phyloP scores from a whole-genome alignment of 768 basidiomycete species.

The Lactifluus pinguis region DNA sequence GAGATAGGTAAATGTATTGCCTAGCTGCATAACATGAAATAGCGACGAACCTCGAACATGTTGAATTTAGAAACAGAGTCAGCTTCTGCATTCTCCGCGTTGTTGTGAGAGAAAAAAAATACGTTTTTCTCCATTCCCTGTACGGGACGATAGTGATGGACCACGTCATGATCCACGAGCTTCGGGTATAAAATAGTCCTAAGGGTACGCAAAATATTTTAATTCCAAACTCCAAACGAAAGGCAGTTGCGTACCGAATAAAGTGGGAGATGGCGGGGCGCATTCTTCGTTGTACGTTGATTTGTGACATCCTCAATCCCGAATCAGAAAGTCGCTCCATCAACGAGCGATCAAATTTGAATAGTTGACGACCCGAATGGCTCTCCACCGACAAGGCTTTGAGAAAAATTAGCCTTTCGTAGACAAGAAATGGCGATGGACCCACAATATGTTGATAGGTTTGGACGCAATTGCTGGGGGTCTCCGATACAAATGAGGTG shows the following conservation, averaged over 20 bases:
- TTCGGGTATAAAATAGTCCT: conserved; percentile 54
- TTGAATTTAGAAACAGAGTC: conserved; percentile 65
- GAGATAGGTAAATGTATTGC: neutral
- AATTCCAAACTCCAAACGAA: neutral
- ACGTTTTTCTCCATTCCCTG: conserved; percentile 55
- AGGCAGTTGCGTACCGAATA: conserved; percentile 34
- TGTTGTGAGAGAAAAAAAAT: conserved; percentile 56
- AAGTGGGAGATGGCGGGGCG: conserved; percentile 57
- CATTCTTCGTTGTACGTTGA: conserved; percentile 71
- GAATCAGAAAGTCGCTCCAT: conserved; percentile 62
- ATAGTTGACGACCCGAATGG: conserved; percentile 42
- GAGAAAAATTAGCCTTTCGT: neutral
- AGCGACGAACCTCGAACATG: conserved; percentile 45
- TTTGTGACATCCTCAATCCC: conserved; percentile 56
- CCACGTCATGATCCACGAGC: conserved; percentile 48
- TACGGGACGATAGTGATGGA: conserved; percentile 43
- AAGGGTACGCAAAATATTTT: neutral
- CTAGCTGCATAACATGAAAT: neutral
- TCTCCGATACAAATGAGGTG: conserved; percentile 79
- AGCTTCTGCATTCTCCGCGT: conserved; percentile 51
- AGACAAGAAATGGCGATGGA: neutral
- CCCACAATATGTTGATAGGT: conserved; percentile 52
- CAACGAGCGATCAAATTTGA: conserved; percentile 55
- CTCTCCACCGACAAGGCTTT: conserved; percentile 64
- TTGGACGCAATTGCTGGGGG: conserved; percentile 66